Percentiles rank a stretch among this genome's conserved stretches.
Conservation (phyloP, 2,329 filamentous ascomycete species). For the Diaporthe eres region DNA sequence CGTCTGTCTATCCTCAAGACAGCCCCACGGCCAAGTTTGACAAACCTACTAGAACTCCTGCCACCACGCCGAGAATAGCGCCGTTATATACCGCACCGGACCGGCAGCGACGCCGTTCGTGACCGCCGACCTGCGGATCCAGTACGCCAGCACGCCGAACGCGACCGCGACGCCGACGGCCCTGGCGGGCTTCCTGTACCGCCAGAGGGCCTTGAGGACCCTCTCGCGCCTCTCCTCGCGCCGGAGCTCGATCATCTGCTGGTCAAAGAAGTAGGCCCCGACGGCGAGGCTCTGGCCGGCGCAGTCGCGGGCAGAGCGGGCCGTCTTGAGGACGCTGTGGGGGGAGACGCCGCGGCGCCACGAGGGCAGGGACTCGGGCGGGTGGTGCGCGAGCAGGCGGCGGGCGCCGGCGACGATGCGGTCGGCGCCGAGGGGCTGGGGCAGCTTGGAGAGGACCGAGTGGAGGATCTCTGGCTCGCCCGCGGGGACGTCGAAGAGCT, state of each 20-base stretch:
- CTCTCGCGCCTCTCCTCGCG: slow-evolving; percentile 72
- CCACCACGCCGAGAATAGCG: slow-evolving; percentile 42
- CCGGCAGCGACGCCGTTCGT: slow-evolving; percentile 30
- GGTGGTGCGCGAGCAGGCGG: slow-evolving; percentile 73
- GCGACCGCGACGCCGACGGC: slow-evolving; percentile 75
- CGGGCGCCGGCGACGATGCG: slow-evolving; percentile 77
- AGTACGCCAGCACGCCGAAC: slow-evolving; percentile 78
- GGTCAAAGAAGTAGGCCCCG: slow-evolving; percentile 76
- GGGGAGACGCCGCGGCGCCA: slow-evolving; percentile 76
- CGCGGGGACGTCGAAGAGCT: slow-evolving; percentile 85
- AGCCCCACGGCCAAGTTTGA: neutral
- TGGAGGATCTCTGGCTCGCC: slow-evolving; percentile 96
- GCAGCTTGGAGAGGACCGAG: slow-evolving; percentile 88
- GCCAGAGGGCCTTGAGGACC: slow-evolving; percentile 67
- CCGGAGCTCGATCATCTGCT: slow-evolving; percentile 80
- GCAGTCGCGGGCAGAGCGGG: slow-evolving; percentile 66
- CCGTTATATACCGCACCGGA: slow-evolving; percentile 41
- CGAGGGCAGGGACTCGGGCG: slow-evolving; percentile 80
- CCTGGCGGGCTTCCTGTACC: slow-evolving; percentile 75
- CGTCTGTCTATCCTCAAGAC: neutral
- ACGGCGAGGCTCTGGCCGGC: slow-evolving; percentile 72
- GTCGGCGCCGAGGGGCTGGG: slow-evolving; percentile 85
- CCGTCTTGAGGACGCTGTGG: slow-evolving; percentile 89
- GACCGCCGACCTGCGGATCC: slow-evolving; percentile 67
- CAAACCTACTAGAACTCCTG: slow-evolving; percentile 8